These are phyloP conservation scores for Aspergillus oerlinghausenensis DNA, from an alignment of 2,329 filamentous ascomycete genomes.

Conservation along the genomic window DNA sequence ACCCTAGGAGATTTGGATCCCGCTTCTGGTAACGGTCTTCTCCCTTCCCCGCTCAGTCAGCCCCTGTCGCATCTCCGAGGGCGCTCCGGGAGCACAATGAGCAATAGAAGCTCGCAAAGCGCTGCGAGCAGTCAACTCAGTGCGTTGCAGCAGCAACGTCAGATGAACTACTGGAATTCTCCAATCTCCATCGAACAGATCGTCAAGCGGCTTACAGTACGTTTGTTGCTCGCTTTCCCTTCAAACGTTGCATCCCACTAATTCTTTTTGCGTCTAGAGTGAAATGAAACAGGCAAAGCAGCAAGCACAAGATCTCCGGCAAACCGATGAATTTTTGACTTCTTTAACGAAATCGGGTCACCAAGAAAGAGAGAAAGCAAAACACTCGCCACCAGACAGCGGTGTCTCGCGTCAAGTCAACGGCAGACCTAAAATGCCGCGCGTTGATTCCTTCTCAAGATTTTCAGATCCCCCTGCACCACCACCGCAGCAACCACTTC, in stretches of 20 bases:
- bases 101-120: conserved; percentile 55
- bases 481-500: conserved; percentile 85
- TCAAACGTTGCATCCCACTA: conserved; percentile 2
- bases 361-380: conserved; percentile 48
- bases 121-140: conserved; percentile 52
- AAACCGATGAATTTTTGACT: conserved; percentile 77
- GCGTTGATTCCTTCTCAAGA: conserved; percentile 71
- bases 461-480: conserved; percentile 93
- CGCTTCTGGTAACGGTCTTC: conserved; percentile 64
- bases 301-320: conserved; percentile 77
- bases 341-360: conserved; percentile 69
- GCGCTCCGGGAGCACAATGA: conserved; percentile 63
- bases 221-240: conserved; percentile 6
- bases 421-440: conserved; percentile 45
- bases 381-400: conserved; percentile 42
- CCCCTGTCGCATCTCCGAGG: conserved; percentile 63
- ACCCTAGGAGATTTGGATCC: conserved; percentile 90
- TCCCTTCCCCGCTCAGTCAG: conserved; percentile 64
- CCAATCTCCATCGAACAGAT: conserved; percentile 93
- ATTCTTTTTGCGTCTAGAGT: conserved; percentile 50
- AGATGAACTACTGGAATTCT: conserved; percentile 77
- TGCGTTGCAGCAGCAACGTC: conserved; percentile 65
- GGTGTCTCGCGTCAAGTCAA: conserved; percentile 44
- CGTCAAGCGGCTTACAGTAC: conserved; percentile 77
- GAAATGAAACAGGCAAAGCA: conserved; percentile 88